Conservation (phyloP, 768 basidiomycete genomes). For the Boletus subparvulus region DNA sequence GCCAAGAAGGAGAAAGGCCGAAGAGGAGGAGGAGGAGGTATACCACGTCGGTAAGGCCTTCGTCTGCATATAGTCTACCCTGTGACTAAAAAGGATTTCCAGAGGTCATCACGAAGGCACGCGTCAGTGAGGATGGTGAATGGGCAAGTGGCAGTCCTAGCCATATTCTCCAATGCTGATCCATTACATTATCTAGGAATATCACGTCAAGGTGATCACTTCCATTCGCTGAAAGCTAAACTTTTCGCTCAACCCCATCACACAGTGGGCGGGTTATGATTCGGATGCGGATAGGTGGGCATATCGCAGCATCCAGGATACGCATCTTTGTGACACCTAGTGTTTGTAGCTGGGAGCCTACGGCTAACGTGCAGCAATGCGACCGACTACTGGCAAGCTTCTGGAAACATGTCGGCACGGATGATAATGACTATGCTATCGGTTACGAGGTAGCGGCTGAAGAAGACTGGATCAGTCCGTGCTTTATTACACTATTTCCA, state of each 20-base stretch:
- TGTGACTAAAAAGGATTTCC: neutral
- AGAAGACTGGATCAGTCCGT: constrained; percentile 58
- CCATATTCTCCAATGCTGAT: neutral
- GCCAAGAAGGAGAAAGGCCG: constrained; percentile 28
- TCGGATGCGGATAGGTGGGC: constrained; percentile 56
- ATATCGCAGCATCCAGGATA: neutral
- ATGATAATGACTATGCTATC: constrained; percentile 52
- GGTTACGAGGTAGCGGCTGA: constrained; percentile 47
- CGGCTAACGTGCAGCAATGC: constrained; percentile 56
- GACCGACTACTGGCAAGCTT: constrained; percentile 61
- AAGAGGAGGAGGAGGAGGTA: constrained; percentile 36
- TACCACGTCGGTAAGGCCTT: constrained; percentile 48
- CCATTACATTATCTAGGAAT: constrained; percentile 45
- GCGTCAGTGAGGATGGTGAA: constrained; percentile 46
- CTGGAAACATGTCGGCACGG: constrained; percentile 58
- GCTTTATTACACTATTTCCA: neutral
- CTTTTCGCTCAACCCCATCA: constrained; percentile 3
- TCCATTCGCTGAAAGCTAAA: neutral
- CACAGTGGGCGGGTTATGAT: constrained; percentile 68
- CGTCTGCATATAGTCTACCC: neutral
- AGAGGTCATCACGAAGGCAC: constrained; percentile 65
- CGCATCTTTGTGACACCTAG: neutral
- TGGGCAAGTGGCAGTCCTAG: constrained; percentile 45
- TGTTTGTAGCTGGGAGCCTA: constrained; percentile 64
- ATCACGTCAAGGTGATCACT: constrained; percentile 60